Evolutionary conservation across 2,329 filamentous ascomycete species (phyloP).

Genomic region (Thyridium curvatum): DNA sequence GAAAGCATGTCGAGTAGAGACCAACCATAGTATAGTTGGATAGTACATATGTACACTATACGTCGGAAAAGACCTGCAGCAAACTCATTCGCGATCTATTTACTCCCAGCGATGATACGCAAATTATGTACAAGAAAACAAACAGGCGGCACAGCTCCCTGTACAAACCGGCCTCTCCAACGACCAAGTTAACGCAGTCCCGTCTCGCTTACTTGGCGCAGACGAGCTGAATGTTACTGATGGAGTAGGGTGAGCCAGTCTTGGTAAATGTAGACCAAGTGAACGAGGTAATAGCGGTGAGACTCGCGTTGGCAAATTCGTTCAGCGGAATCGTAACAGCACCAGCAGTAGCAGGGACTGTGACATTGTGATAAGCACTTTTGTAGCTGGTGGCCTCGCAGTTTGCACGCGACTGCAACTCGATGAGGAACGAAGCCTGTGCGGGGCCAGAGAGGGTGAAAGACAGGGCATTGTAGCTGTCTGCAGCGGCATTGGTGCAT

Average conservation of each 20-base stretch:
- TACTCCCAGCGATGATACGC: no score
- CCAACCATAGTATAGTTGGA: no score
- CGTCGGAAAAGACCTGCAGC: no score
- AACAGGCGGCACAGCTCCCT: no score
- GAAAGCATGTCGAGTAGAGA: no score
- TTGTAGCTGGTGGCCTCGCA: slow-evolving; percentile 1
- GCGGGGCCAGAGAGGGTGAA: slow-evolving; percentile 40
- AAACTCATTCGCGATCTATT: no score
- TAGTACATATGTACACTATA: no score
- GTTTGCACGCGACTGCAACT: slow-evolving; percentile 37
- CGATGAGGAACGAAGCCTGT: slow-evolving; percentile 29
- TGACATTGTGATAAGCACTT: slow-evolving; percentile 27
- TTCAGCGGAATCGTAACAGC: slow-evolving; percentile 43
- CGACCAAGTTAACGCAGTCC: no score
- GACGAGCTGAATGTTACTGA: slow-evolving; percentile 16
- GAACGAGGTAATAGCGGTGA: slow-evolving; percentile 30
- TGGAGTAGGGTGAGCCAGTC: slow-evolving; percentile 10
- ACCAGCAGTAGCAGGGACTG: slow-evolving; percentile 36
- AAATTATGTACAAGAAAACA: no score
- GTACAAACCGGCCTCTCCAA: no score
- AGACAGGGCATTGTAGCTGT: slow-evolving; percentile 39
- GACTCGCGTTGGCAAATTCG: slow-evolving; percentile 41
- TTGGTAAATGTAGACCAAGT: slow-evolving; percentile 14
- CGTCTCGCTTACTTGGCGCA: slow-evolving; percentile 40
- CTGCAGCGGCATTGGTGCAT: slow-evolving; percentile 36